phyloP scores from a whole-genome alignment of 78 protist species.

The Dictyostelium intermedium region DNA sequence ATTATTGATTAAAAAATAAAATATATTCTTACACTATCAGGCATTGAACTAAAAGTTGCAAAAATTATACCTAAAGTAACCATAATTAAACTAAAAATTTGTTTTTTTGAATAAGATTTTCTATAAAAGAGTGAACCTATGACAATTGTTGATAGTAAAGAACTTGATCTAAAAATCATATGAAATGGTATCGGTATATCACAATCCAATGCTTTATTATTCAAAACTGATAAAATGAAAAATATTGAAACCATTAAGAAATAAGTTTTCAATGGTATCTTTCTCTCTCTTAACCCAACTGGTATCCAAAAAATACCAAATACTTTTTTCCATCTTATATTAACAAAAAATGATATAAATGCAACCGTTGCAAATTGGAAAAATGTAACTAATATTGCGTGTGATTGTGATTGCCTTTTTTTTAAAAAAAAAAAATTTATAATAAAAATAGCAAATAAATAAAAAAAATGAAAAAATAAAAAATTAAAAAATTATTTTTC shows the following conservation, averaged over 20 bases:
- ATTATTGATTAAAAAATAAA: background rate
- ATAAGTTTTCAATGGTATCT: slow-evolving; percentile 65
- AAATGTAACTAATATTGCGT: slow-evolving; percentile 62
- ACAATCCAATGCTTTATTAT: slow-evolving; percentile 64
- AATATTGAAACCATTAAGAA: slow-evolving; percentile 68
- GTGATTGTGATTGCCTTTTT: slow-evolving; percentile 28
- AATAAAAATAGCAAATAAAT: background rate
- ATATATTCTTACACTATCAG: slow-evolving; percentile 42
- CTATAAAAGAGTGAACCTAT: slow-evolving; percentile 34
- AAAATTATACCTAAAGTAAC: slow-evolving; percentile 68
- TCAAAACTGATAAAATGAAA: slow-evolving; percentile 40
- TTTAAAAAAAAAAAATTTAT: background rate
- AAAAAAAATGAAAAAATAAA: background rate
- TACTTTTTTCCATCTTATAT: slow-evolving; percentile 19
- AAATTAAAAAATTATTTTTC: background rate
- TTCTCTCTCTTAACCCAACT: slow-evolving; percentile 19
- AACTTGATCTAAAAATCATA: slow-evolving; percentile 78
- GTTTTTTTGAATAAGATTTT: slow-evolving; percentile 26
- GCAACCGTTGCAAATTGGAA: slow-evolving; percentile 68
- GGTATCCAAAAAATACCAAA: background rate
- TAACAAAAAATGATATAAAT: slow-evolving; percentile 25
- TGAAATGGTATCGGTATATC: slow-evolving; percentile 79
- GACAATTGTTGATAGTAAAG: slow-evolving; percentile 54
- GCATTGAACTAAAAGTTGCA: slow-evolving; percentile 55
- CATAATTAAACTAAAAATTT: slow-evolving; percentile 37